These are phyloP conservation scores for Leccinum subspadiceum DNA, from an alignment of 1,284 basidiomycete species.

Conservation along the genomic window DNA sequence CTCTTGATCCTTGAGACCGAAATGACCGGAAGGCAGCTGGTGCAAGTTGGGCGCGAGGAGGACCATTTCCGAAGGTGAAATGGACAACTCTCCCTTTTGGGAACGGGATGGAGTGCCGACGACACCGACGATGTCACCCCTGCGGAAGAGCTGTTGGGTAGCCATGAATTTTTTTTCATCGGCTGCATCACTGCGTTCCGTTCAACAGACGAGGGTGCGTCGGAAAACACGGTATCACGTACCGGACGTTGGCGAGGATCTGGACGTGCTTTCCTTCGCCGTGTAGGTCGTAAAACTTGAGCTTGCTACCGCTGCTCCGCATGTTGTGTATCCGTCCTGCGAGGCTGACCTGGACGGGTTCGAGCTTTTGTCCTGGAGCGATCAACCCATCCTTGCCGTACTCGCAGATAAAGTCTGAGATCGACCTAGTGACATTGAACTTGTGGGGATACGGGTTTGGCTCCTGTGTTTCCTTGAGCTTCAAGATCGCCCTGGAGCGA, in stretches of 20 bases:
- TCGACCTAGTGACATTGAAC: slow-evolving; percentile 86
- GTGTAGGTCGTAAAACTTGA: slow-evolving; percentile 95
- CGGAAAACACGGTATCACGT: slow-evolving; percentile 31
- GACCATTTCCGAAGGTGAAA: slow-evolving; percentile 78
- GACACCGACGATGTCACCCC: slow-evolving; percentile 96
- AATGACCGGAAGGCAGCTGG: slow-evolving; percentile 89
- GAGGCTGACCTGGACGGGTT: slow-evolving; percentile 55
- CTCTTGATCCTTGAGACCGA: slow-evolving; percentile 94
- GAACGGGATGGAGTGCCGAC: slow-evolving; percentile 88
- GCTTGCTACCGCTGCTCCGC: slow-evolving; percentile 79
- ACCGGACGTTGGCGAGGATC: slow-evolving; percentile 93
- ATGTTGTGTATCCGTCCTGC: slow-evolving; percentile 94
- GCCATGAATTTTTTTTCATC: slow-evolving; percentile 71
- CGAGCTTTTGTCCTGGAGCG: slow-evolving; percentile 57
- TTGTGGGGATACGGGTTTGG: slow-evolving; percentile 99
- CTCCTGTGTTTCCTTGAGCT: slow-evolving; percentile 79
- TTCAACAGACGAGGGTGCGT: neutral
- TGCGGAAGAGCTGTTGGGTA: slow-evolving; percentile 85
- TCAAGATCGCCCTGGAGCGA: slow-evolving; percentile 84
- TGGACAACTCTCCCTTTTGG: slow-evolving; percentile 94
- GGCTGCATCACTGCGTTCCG: slow-evolving; percentile 59
- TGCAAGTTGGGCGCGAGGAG: slow-evolving; percentile 96
- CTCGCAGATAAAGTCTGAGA: slow-evolving; percentile 73
- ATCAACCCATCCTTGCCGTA: slow-evolving; percentile 79
- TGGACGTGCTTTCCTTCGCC: slow-evolving; percentile 93